phyloP scores from a whole-genome alignment of 2,329 filamentous ascomycete genomes.

The Trichophyton rubrum region DNA sequence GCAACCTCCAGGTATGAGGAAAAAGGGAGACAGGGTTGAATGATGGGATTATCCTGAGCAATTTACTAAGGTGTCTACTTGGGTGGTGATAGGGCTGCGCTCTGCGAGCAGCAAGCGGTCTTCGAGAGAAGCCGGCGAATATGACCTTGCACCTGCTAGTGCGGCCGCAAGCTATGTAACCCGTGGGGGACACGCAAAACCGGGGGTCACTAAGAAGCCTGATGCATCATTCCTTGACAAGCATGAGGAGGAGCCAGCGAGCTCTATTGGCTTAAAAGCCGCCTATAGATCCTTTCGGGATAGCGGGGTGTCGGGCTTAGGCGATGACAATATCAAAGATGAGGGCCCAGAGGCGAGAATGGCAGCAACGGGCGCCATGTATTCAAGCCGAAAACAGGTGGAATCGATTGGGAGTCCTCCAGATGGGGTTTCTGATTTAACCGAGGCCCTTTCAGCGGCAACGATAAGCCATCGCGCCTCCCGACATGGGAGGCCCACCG shows the following conservation, averaged over 20 bases:
- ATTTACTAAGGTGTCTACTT: background rate
- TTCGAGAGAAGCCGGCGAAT: background rate
- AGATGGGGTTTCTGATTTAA: slow-evolving; percentile 44
- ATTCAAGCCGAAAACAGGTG: slow-evolving; percentile 45
- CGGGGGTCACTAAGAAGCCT: background rate
- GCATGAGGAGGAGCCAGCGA: slow-evolving; percentile 24
- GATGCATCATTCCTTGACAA: background rate
- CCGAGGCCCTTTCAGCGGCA: slow-evolving; percentile 62
- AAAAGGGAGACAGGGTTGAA: background rate
- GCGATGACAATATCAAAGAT: slow-evolving; percentile 37
- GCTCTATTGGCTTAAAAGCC: slow-evolving; percentile 55
- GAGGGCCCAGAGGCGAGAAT: slow-evolving; percentile 51
- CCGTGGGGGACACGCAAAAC: background rate
- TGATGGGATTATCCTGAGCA: background rate
- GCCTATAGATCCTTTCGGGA: slow-evolving; percentile 47
- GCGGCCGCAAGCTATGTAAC: background rate
- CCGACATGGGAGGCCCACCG: background rate
- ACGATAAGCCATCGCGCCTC: slow-evolving; percentile 47
- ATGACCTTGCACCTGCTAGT: background rate
- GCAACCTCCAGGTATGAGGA: background rate
- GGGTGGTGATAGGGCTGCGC: background rate
- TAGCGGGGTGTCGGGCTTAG: background rate
- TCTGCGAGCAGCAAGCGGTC: background rate
- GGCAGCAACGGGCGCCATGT: slow-evolving; percentile 62
- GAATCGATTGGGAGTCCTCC: slow-evolving; percentile 43